Evolutionary conservation across 305 asterid genomes (phyloP).

Genomic region (Fraxinus velutina): DNA sequence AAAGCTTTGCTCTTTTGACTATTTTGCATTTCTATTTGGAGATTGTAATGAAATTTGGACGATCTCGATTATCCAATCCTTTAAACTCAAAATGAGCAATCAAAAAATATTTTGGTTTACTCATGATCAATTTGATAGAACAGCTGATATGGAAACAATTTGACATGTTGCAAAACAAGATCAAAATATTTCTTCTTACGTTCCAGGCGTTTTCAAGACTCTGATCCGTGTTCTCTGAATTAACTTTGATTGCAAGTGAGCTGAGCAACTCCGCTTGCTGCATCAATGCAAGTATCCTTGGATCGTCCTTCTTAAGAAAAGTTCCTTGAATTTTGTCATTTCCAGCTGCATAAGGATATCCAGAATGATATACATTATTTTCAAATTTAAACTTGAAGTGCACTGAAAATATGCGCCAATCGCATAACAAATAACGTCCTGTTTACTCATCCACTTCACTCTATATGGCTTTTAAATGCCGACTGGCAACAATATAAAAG

Average conservation of each 20-base stretch:
- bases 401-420: not conserved
- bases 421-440: slow-evolving; percentile 3
- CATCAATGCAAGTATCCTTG: slow-evolving; percentile 77
- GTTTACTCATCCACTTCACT: slow-evolving; percentile 17
- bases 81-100: not conserved
- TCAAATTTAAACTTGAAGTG: slow-evolving; percentile 13
- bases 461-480: slow-evolving; percentile 15
- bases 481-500: not conserved
- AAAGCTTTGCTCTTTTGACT: slow-evolving; percentile 15
- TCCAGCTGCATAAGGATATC: slow-evolving; percentile 39
- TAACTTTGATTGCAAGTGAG: slow-evolving; percentile 84
- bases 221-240: slow-evolving; percentile 71
- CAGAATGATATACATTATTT: slow-evolving; percentile 13
- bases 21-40: not conserved
- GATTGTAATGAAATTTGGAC: slow-evolving; percentile 11
- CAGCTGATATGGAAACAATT: slow-evolving; percentile 2
- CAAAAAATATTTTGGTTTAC: not conserved
- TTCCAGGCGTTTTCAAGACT: slow-evolving; percentile 85
- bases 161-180: slow-evolving; percentile 12
- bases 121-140: not conserved
- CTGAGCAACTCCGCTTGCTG: slow-evolving; percentile 96
- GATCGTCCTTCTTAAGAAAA: slow-evolving; percentile 89
- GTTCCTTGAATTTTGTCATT: slow-evolving; percentile 54
- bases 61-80: not conserved
- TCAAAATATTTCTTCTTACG: slow-evolving; percentile 41